Evolutionary conservation across 768 basidiomycete genomes (phyloP), one percentile per base, ranked within the genome.

Genomic region (Hericium coralloides): DNA sequence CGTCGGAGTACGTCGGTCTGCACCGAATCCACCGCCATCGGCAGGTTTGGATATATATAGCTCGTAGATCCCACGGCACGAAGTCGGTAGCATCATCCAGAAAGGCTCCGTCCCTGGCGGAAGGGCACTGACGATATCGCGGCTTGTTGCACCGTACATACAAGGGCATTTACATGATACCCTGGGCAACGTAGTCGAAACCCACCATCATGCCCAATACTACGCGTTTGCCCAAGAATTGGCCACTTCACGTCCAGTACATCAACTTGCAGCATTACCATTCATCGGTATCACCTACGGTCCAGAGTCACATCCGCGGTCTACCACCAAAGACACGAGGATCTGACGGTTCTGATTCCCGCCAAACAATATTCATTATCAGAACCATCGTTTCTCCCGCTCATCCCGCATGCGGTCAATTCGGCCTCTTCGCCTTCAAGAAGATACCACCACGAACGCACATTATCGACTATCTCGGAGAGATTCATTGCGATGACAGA

Each of bases 391-490:
- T 75, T 41, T 74, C 73, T 38, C 56, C 74, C 12, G 70, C 70
- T 31, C 92, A 95, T 72, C 94, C 94, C 41, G 70, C 69, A 12
- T 43, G 55, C 23, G 89, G 90, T 1, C 93, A 95, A 67, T 72
- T 69, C 60, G 94, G 94, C 3, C 74, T 98, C 37, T 94, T 94
- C 70, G 86, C 92, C 22, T 72, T 76, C 20, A 84, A 79, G 58
- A 87, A 83, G 69, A 86, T 95, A 18, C 75, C 78, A 2, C 76
- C 82, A 3, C 79, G 76, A 47, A 79, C 82, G 23, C 81, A 84
- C 61, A 82, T 95, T 38, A 68, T 94, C 12, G 86, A 92, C 61
- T 95, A 95, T 63, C 71, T 87, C 23, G 92, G 93, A 23, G 82
- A 94, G 67, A 77, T 95, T 18, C 94, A 98, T 67, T 82, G 82